A percentile compares a stretch with the other conserved stretches of the same genome.
These are phyloP conservation scores for Vanrija pseudolonga DNA, from an alignment of 1,284 basidiomycete species.

Conservation along the genomic window DNA sequence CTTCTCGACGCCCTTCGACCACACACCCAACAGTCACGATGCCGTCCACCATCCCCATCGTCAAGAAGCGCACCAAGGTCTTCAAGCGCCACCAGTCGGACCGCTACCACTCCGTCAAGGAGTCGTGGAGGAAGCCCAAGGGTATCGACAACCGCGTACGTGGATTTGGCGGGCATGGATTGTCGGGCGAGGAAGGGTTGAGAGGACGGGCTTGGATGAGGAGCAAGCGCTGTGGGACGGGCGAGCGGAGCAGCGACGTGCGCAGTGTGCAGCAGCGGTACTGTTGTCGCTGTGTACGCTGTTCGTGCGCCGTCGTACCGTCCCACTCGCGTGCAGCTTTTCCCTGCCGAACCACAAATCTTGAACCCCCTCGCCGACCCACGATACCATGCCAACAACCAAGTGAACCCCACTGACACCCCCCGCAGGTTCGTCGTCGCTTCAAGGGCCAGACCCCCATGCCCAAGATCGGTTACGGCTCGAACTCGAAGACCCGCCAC, in stretches of 20 bases:
- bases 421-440: conserved; percentile 62
- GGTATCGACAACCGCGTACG: conserved; percentile 81
- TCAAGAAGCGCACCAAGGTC: conserved; percentile 92
- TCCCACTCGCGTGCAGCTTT: neutral
- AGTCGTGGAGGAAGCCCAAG: conserved; percentile 97
- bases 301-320: neutral
- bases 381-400: too few species aligned
- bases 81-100: conserved; percentile 99
- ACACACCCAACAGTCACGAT: conserved; percentile 53
- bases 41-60: conserved; percentile 79
- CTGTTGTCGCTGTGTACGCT: neutral
- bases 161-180: conserved; percentile 4
- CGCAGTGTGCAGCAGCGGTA: neutral
- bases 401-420: neutral
- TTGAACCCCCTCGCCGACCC: neutral
- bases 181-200: neutral
- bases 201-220: neutral
- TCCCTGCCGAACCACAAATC: neutral
- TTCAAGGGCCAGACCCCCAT: conserved; percentile 94
- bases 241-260: neutral
- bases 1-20: neutral
- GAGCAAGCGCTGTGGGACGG: neutral
- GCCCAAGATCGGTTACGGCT: conserved; percentile 71
- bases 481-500: conserved; percentile 74
- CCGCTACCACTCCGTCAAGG: conserved; percentile 90